phyloP scores from a whole-genome alignment of 371 early-diverging fungal genomes.

The Circinella umbellata region DNA sequence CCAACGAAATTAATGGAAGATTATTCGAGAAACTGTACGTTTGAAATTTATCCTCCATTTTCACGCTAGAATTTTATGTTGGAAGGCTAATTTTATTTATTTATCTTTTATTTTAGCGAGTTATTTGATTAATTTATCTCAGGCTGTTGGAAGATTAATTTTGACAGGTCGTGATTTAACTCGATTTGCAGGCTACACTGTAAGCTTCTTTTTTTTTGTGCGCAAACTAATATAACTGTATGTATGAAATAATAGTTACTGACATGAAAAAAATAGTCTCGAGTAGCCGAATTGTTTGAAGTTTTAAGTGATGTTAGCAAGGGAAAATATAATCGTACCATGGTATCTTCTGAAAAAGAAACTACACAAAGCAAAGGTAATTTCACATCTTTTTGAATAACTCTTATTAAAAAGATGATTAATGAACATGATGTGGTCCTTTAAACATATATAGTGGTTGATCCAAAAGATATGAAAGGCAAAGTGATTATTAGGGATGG shows the following conservation, averaged over 20 bases:
- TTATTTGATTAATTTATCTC: conserved; percentile 85
- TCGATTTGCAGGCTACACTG: conserved; percentile 78
- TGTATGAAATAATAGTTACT: too few relatives aligned
- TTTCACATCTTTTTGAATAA: too few relatives aligned
- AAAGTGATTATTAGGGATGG: conserved; percentile 65
- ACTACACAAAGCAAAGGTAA: conserved; percentile 41
- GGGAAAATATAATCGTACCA: conserved; percentile 69
- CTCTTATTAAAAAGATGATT: too few relatives aligned
- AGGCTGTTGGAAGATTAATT: conserved; percentile 86
- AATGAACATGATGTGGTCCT: background rate
- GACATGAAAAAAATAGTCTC: conserved; percentile 43
- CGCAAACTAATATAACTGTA: too few relatives aligned
- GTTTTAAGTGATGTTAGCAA: conserved; percentile 73
- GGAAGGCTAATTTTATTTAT: background rate
- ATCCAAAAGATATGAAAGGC: conserved; percentile 62
- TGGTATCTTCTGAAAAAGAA: conserved; percentile 53
- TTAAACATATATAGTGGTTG: conserved; percentile 32
- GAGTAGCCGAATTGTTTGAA: conserved; percentile 78
- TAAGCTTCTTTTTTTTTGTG: conserved; percentile 20
- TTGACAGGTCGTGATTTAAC: conserved; percentile 83
- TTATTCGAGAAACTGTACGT: conserved; percentile 80
- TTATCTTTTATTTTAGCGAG: conserved; percentile 53
- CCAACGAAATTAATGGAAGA: conserved; percentile 88
- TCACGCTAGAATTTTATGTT: too few relatives aligned
- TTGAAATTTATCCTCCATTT: too few relatives aligned